phyloP scores from a whole-genome alignment of 2,329 filamentous ascomycete species.

The Fusarium liriodendri region DNA sequence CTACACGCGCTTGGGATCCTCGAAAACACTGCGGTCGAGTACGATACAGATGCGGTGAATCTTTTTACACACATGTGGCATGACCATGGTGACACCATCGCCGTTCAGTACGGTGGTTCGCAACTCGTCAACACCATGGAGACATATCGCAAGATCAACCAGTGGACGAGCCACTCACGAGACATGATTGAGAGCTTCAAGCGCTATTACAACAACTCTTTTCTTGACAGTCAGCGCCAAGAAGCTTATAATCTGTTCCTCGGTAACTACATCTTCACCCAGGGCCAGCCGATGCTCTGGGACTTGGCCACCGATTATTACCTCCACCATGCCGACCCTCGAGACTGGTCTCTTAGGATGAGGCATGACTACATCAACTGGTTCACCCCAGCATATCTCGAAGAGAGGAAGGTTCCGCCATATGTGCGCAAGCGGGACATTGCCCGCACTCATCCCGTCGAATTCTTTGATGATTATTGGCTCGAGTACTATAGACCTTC shows the following conservation, averaged over 20 bases:
- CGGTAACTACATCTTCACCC: constrained; percentile 90
- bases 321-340: constrained; percentile 88
- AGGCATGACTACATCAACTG: constrained; percentile 85
- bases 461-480: constrained; percentile 93
- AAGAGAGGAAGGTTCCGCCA: constrained; percentile 68
- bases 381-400: constrained; percentile 81
- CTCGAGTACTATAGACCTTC: constrained; percentile 94
- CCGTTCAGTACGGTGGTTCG: constrained; percentile 96
- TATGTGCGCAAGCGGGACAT: constrained; percentile 53
- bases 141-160: constrained; percentile 98
- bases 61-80: constrained; percentile 99
- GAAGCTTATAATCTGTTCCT: constrained; percentile 98
- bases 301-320: constrained; percentile 96
- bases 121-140: constrained; percentile 99
- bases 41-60: constrained; percentile 95
- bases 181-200: constrained; percentile 99
- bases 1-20: constrained; percentile 92
- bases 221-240: constrained; percentile 96
- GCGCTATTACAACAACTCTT: constrained; percentile 98
- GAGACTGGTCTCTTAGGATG: constrained; percentile 72
- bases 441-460: constrained; percentile 57
- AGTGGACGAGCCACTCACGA: constrained; percentile 96
- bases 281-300: constrained; percentile 96
- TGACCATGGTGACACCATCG: constrained; percentile 97
- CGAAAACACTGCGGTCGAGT: constrained; percentile 81